Evolutionary conservation across 75 land plant genomes (phyloP).

Genomic region (Gnetum montanum): DNA sequence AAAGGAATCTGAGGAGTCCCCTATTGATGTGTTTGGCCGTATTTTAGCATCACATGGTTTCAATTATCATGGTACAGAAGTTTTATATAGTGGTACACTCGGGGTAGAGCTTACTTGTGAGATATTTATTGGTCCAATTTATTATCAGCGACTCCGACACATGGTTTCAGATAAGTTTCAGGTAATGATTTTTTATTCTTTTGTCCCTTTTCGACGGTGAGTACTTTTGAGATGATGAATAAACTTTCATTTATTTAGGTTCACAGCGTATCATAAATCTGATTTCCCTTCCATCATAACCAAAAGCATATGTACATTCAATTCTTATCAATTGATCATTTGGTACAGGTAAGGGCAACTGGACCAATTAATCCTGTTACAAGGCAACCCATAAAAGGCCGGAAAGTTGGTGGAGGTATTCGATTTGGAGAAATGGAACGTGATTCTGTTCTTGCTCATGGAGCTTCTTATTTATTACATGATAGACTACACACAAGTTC

Average conservation of each 20-base stretch:
- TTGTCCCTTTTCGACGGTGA: neutral
- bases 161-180: conserved; percentile 99
- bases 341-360: conserved; percentile 77
- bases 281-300: no score
- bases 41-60: conserved; percentile 55
- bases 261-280: neutral
- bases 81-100: conserved; percentile 85
- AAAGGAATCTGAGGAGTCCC: conserved; percentile 8
- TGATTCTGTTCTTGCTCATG: conserved; percentile 93
- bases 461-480: conserved; percentile 89
- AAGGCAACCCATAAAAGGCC: conserved; percentile 89
- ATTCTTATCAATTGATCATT: neutral
- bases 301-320: no score
- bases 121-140: conserved; percentile 91
- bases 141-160: conserved; percentile 95
- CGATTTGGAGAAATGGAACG: conserved; percentile 99
- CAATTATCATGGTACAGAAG: conserved; percentile 90
- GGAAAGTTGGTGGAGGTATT: conserved; percentile 91
- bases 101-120: conserved; percentile 93
- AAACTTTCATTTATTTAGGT: neutral
- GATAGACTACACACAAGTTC: conserved; percentile 95
- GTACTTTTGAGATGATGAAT: neutral
- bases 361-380: conserved; percentile 85
- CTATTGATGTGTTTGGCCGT: conserved; percentile 69
- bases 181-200: conserved; percentile 43